Evolutionary conservation across 352 stramenopile species (phyloP).

Genomic region (Globisporangium splendens): DNA sequence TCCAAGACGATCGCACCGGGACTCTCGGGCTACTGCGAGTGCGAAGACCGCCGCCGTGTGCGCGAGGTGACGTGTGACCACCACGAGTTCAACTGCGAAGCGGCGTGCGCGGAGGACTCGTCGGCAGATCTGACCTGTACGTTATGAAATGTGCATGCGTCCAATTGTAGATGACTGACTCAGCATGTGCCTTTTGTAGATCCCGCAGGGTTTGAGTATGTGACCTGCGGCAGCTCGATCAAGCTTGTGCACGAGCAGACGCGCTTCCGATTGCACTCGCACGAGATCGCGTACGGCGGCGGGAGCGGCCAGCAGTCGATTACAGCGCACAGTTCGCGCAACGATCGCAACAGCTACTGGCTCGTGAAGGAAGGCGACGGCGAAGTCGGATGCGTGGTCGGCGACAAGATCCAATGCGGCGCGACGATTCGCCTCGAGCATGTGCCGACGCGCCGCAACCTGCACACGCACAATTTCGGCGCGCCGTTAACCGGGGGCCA

Average conservation of each 20-base stretch:
- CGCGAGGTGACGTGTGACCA: slow-evolving; percentile 76
- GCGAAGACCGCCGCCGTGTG: slow-evolving; percentile 68
- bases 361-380: slow-evolving; percentile 77
- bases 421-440: slow-evolving; percentile 72
- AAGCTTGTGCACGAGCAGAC: slow-evolving; percentile 76
- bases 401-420: slow-evolving; percentile 60
- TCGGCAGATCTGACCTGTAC: slow-evolving; percentile 73
- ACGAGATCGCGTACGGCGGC: slow-evolving; percentile 76
- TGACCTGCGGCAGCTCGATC: slow-evolving; percentile 82
- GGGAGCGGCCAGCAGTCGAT: slow-evolving; percentile 81
- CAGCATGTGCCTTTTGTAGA: slow-evolving; percentile 26
- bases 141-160: slow-evolving; percentile 8
- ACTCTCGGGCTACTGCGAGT: slow-evolving; percentile 75
- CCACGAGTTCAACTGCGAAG: slow-evolving; percentile 73
- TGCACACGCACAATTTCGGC: slow-evolving; percentile 74
- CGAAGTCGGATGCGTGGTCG: slow-evolving; percentile 34
- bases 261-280: slow-evolving; percentile 79
- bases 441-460: slow-evolving; percentile 65
- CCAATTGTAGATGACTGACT: too few relatives aligned
- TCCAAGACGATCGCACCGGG: slow-evolving; percentile 38
- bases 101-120: slow-evolving; percentile 62
- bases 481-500: slow-evolving; percentile 59
- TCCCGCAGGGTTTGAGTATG: slow-evolving; percentile 68
- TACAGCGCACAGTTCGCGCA: slow-evolving; percentile 59
- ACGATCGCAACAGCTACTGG: slow-evolving; percentile 87